Base-by-base conservation (phyloP, 2,329 filamentous ascomycete species). In the Didymella sp. region DNA sequence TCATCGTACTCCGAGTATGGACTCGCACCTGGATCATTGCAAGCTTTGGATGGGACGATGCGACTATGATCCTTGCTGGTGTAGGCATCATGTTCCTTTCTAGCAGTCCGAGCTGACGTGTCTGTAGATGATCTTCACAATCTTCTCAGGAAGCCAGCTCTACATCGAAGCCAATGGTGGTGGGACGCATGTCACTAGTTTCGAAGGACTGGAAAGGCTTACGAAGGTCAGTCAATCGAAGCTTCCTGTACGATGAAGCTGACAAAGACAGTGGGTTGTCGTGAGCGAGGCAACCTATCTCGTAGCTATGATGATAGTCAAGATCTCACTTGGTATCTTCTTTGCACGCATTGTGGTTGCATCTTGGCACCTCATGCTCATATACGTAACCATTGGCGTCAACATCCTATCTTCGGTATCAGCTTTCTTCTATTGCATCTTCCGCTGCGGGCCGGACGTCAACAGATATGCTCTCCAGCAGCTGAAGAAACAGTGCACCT, bases 361-460 rank as follows among this genome's bases (percentile, higher is more conserved):
- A 31, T 52, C 45, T 17, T 79, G 76, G 75, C 79, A 81, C 31
- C 46, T 75, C 22, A 65, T 64, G 17, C 63, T 73, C n/a, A 70
- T 75, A 13, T 73, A 73, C 41, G 66, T 71, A 11, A 67, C 70
- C 6, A 66, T 73, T 25, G 82, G 80, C 45, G 19, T 76, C 59
- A 76, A 68, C 46, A 68, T 76, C 11, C 38, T 73, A 3, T 73
- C 73, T 12, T 75, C 75, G 1, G 37, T 61, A 6, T 57, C 66
- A 8, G 81, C 82, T 45, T 81, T 82, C 68, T 81, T 85, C 64
- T 77, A 84, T 54, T 70, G 79, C 47, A 71, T 83, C 12, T 79
- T 85, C 43, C 79, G 85, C 69, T 86, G 84, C 65, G 73, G 73
- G 2, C 17, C 65, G 0, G 58, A 72, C 24, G 51, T 73, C 9